Percentiles rank a stretch among this genome's conserved stretches.
Conservation (phyloP, 352 stramenopile species). For the Pythium apleroticum region DNA sequence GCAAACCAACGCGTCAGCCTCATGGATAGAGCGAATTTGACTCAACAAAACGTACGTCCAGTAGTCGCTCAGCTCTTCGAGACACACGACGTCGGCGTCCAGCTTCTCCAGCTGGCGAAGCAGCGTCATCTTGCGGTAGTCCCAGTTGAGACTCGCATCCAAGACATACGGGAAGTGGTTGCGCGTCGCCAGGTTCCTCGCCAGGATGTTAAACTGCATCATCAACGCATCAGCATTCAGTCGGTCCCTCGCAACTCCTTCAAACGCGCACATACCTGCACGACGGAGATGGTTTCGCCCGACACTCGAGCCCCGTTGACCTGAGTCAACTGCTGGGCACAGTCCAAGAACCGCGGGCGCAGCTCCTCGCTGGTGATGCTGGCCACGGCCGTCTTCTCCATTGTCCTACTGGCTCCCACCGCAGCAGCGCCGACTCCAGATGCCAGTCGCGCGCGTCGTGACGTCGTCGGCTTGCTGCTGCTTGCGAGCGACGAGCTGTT, state of each 20-base stretch:
- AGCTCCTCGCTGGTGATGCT: slow-evolving; percentile 8
- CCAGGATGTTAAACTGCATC: slow-evolving; percentile 77
- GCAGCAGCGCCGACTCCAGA: neutral
- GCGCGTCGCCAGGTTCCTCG: slow-evolving; percentile 80
- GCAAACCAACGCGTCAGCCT: neutral
- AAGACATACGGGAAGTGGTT: slow-evolving; percentile 89
- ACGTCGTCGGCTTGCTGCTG: neutral
- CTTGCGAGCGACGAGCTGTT: slow-evolving; percentile 2
- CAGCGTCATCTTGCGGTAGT: slow-evolving; percentile 77
- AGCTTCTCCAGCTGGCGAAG: slow-evolving; percentile 71
- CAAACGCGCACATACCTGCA: slow-evolving; percentile 46
- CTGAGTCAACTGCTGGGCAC: slow-evolving; percentile 46
- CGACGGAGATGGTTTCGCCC: slow-evolving; percentile 72
- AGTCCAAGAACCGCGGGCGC: slow-evolving; percentile 41
- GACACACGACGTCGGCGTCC: slow-evolving; percentile 80
- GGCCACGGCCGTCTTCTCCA: neutral
- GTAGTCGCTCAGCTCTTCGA: slow-evolving; percentile 88
- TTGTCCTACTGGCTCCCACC: neutral
- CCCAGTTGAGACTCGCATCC: slow-evolving; percentile 79
- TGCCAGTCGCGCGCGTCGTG: slow-evolving; percentile 4
- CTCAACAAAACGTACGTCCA: slow-evolving; percentile 61
- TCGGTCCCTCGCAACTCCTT: neutral
- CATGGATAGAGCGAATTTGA: neutral
- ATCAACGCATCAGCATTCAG: neutral
- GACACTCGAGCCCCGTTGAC: slow-evolving; percentile 33